Conservation (phyloP, 2,329 filamentous ascomycete genomes). For the Alternaria angustiovoidea region DNA sequence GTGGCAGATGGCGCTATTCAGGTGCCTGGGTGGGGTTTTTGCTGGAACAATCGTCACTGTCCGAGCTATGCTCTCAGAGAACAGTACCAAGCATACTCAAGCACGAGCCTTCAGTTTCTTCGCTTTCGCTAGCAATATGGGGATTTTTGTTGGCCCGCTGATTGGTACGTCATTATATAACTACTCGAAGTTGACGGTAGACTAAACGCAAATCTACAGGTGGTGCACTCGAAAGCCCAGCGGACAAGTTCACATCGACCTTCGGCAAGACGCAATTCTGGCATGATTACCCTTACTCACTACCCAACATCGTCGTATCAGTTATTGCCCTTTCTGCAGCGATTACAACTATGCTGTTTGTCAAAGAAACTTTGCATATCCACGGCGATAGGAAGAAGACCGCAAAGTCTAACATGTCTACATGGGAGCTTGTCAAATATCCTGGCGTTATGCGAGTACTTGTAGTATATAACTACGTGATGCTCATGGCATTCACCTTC, state of each 20-base stretch:
- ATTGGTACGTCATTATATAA: slow-evolving; percentile 52
- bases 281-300: slow-evolving; percentile 69
- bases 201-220: slow-evolving; percentile 53
- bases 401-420: slow-evolving; percentile 53
- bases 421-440: slow-evolving; percentile 64
- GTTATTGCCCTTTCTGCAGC: slow-evolving; percentile 63
- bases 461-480: slow-evolving; percentile 70
- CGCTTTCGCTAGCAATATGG: slow-evolving; percentile 76
- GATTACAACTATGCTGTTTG: slow-evolving; percentile 61
- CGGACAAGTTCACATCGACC: slow-evolving; percentile 65
- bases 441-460: slow-evolving; percentile 74
- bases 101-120: slow-evolving; percentile 79
- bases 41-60: slow-evolving; percentile 77
- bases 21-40: slow-evolving; percentile 76
- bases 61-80: slow-evolving; percentile 78
- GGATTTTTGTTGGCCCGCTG: slow-evolving; percentile 75
- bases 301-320: slow-evolving; percentile 68
- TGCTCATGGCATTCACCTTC: slow-evolving; percentile 74
- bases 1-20: slow-evolving; percentile 77
- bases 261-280: slow-evolving; percentile 69
- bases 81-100: slow-evolving; percentile 73
- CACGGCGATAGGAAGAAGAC: slow-evolving; percentile 29
- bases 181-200: neutral
- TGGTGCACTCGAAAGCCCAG: slow-evolving; percentile 73
- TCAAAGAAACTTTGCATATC: slow-evolving; percentile 64